Percentiles rank a stretch among this genome's conserved stretches.
phyloP scores from a whole-genome alignment of 495 filamentous ascomycete species.

The Penicillium coffeae region DNA sequence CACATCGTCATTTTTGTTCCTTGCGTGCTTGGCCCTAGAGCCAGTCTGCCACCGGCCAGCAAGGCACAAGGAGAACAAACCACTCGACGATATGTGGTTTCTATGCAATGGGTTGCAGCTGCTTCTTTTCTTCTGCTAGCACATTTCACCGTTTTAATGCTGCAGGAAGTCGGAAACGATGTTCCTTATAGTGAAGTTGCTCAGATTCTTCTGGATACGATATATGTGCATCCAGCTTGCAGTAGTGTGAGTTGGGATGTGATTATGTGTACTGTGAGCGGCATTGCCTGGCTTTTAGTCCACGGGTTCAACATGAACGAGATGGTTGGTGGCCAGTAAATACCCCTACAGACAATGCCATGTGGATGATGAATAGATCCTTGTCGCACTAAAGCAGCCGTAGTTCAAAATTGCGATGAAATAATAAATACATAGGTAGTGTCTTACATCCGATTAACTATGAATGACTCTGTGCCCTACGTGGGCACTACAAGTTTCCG shows the following conservation, averaged over 20 bases:
- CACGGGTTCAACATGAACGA: conserved; percentile 6
- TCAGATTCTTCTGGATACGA: conserved; percentile 9
- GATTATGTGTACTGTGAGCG: conserved; percentile 16
- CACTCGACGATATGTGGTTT: conserved; percentile 10
- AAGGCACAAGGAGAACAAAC: conserved; percentile 7
- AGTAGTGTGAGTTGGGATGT: conserved; percentile 34
- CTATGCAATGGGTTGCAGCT: conserved; percentile 9
- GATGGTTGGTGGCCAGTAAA: conserved; percentile 15
- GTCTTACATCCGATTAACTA: too few species aligned
- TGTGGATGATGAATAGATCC: too few species aligned
- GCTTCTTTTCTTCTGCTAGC: conserved; percentile 14
- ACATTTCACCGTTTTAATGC: conserved; percentile 8
- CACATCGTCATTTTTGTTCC: conserved; percentile 50
- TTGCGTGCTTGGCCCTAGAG: conserved; percentile 19
- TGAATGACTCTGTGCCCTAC: too few species aligned
- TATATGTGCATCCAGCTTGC: conserved; percentile 25
- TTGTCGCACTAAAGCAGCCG: too few species aligned
- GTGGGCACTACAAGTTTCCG: too few species aligned
- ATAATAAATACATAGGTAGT: too few species aligned
- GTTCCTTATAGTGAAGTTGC: conserved; percentile 5
- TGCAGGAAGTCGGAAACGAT: conserved; percentile 6
- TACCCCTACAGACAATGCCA: too few species aligned
- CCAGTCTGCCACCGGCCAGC: neutral
- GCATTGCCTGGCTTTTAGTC: conserved; percentile 11
- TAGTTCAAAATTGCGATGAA: too few species aligned